phyloP scores from a whole-genome alignment of 2,329 filamentous ascomycete genomes.

The Hypoxylon sp. region DNA sequence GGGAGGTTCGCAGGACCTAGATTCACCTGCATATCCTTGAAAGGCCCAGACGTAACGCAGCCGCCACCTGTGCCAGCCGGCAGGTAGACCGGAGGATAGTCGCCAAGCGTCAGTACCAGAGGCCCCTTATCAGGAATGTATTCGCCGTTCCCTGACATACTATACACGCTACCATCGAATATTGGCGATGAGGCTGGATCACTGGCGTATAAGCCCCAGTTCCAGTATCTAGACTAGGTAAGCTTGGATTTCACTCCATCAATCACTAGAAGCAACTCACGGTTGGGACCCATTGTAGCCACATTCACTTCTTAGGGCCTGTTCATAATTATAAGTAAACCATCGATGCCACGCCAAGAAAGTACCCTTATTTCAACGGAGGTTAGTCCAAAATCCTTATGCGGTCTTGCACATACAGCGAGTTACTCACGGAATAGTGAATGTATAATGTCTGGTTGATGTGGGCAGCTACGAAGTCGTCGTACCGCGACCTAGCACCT shows the following conservation, averaged over 20 bases:
- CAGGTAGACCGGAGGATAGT: constrained; percentile 43
- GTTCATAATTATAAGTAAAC: constrained; percentile 45
- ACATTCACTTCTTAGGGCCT: constrained; percentile 47
- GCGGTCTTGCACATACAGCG: not conserved
- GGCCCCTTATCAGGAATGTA: constrained; percentile 38
- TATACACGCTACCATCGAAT: constrained; percentile 64
- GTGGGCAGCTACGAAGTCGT: constrained; percentile 53
- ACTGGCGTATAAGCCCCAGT: constrained; percentile 60
- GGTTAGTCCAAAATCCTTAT: constrained; percentile 3
- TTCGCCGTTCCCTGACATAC: constrained; percentile 60
- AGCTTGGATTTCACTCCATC: constrained; percentile 1
- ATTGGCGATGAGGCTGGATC: constrained; percentile 60
- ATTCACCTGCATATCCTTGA: constrained; percentile 54
- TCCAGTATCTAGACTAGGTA: constrained; percentile 56
- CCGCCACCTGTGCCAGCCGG: constrained; percentile 65
- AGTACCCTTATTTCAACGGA: constrained; percentile 31
- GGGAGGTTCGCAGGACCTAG: constrained; percentile 51
- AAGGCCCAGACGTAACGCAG: constrained; percentile 63
- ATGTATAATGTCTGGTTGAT: constrained; percentile 45
- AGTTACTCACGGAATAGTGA: constrained; percentile 44
- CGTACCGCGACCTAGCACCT: constrained; percentile 47
- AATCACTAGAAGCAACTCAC: constrained; percentile 21
- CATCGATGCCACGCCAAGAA: constrained; percentile 50
- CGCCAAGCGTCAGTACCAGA: constrained; percentile 26
- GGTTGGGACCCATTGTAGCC: constrained; percentile 47